phyloP scores from a whole-genome alignment of 139 green algal genomes.

The Volvox africanus region DNA sequence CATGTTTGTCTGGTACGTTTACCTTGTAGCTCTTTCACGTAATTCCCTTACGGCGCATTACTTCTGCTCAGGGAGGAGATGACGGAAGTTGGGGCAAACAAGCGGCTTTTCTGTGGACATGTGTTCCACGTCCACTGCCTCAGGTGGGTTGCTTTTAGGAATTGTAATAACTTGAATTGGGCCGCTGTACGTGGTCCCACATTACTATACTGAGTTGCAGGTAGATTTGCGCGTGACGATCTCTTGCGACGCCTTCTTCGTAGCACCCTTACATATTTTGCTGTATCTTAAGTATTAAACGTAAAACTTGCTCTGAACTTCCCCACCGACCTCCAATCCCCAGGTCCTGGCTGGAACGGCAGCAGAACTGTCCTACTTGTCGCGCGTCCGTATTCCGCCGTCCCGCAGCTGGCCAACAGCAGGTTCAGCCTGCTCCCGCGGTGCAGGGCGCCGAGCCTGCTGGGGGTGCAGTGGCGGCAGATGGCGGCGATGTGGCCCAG shows the following conservation, averaged over 20 bases:
- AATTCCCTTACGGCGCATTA: too few relatives aligned
- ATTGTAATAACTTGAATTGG: too few relatives aligned
- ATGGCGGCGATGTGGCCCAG: neutral
- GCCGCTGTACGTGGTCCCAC: too few relatives aligned
- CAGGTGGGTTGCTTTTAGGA: slow-evolving; percentile 56
- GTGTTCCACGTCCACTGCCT: slow-evolving; percentile 98
- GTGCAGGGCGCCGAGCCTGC: slow-evolving; percentile 17
- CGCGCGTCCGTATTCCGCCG: slow-evolving; percentile 85
- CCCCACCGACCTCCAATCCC: neutral
- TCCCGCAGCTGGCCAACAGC: slow-evolving; percentile 23
- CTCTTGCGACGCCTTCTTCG: too few relatives aligned
- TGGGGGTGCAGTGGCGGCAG: neutral
- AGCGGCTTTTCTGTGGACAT: slow-evolving; percentile 95
- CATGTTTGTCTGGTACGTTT: too few relatives aligned
- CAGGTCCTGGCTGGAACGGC: slow-evolving; percentile 96
- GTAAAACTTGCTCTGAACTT: too few relatives aligned
- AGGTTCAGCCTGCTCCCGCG: slow-evolving; percentile 19
- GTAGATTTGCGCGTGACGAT: too few relatives aligned
- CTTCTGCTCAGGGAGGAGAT: slow-evolving; percentile 53
- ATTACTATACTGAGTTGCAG: too few relatives aligned
- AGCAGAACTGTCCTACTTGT: slow-evolving; percentile 98
- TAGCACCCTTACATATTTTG: too few relatives aligned
- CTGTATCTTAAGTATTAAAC: too few relatives aligned
- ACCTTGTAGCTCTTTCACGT: too few relatives aligned
- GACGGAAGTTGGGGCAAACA: slow-evolving; percentile 70